Conservation (phyloP, 495 filamentous ascomycete species). For the Aspergillus funiculosus region DNA sequence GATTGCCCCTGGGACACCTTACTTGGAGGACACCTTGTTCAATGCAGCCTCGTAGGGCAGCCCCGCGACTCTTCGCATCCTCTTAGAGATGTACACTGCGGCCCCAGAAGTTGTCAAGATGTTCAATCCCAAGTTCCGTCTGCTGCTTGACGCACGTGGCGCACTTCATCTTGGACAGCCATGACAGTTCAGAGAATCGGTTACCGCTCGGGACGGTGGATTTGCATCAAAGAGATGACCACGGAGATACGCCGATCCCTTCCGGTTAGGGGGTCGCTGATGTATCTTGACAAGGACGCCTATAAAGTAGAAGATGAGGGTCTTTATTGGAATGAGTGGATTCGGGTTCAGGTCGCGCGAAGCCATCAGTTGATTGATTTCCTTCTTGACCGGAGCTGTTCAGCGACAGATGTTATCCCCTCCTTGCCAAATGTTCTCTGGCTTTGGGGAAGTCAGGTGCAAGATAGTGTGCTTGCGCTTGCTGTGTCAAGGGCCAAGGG, state of each 20-base stretch:
- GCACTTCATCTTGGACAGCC: neutral
- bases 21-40: neutral
- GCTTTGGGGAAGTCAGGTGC: neutral
- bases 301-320: neutral
- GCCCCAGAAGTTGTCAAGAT: neutral
- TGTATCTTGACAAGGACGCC: neutral
- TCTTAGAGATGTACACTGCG: neutral
- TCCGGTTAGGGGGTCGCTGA: neutral
- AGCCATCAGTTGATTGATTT: neutral
- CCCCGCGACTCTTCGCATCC: neutral
- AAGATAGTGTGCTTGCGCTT: neutral
- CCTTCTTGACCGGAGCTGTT: neutral
- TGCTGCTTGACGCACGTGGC: neutral
- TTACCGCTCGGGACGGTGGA: neutral
- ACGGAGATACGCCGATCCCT: neutral
- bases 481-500: neutral
- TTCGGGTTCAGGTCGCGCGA: neutral
- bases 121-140: neutral
- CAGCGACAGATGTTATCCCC: neutral
- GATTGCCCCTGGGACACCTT: neutral
- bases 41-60: neutral
- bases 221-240: neutral
- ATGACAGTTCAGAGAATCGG: neutral
- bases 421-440: neutral
- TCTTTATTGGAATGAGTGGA: neutral